phyloP scores from a whole-genome alignment of 2,329 filamentous ascomycete genomes.

The Trichoderma pleuroti region DNA sequence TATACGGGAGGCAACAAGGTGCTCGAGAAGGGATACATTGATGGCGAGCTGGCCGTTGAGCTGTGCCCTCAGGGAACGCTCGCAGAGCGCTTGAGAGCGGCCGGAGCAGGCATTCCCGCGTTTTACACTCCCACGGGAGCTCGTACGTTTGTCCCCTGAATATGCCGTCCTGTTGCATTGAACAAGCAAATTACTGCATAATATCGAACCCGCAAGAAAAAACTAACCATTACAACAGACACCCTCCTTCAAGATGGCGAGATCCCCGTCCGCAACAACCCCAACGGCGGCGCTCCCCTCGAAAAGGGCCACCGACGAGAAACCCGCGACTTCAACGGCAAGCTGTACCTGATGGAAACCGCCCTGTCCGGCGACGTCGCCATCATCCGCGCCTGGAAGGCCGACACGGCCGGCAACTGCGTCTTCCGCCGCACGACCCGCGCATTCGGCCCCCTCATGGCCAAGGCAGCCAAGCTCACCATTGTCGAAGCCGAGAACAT shows the following conservation, averaged over 20 bases:
- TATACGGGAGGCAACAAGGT: constrained; percentile 76
- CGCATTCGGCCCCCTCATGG: constrained; percentile 73
- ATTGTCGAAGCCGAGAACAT: constrained; percentile 87
- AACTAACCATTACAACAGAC: constrained; percentile 36
- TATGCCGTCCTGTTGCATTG: not conserved
- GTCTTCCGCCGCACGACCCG: constrained; percentile 76
- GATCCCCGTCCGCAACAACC: constrained; percentile 60
- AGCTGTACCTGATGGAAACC: constrained; percentile 72
- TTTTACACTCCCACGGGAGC: constrained; percentile 77
- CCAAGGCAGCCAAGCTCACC: constrained; percentile 71
- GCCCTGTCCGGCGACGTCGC: constrained; percentile 73
- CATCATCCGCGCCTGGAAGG: constrained; percentile 73
- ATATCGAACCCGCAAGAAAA: not conserved
- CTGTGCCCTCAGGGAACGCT: constrained; percentile 73
- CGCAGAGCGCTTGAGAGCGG: constrained; percentile 68
- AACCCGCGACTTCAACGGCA: constrained; percentile 68
- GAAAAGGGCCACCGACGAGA: constrained; percentile 65
- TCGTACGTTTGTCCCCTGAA: constrained; percentile 40
- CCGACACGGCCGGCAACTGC: constrained; percentile 73
- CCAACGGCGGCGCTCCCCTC: constrained; percentile 57
- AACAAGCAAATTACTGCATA: not conserved
- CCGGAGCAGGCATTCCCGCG: constrained; percentile 72
- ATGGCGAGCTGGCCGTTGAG: constrained; percentile 70
- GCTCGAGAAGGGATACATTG: constrained; percentile 70
- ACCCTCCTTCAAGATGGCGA: constrained; percentile 66